Evolutionary conservation across 1,139 yeast genomes (phyloP), one percentile per base, ranked within the genome.

Genomic region (Geotrichum fermentans): DNA sequence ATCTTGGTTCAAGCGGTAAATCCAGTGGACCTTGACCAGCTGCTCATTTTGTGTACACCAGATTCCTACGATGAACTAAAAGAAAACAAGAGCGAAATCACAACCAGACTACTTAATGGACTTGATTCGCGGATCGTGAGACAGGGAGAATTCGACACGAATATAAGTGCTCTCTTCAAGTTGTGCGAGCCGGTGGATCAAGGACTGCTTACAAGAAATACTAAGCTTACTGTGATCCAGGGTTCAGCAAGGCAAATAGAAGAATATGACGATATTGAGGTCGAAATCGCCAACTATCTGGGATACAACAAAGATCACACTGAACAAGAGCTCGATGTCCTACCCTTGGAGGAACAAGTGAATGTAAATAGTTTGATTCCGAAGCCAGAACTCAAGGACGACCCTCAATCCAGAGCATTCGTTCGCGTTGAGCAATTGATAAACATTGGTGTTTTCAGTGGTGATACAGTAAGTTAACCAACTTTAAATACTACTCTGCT

Each of bases 181-280:
- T 73, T 82, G 30, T 78, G 89, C 61, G 95, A 84, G 56, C 95
- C 95, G 0, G 73, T 79, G 1, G 78, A 77, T 39, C 94, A 84
- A 61, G 95, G 95, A 0, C 42, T 63, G 6, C 57, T 63, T n/a
- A 64, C 75, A 2, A 64, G 64, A 35, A 55, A 55, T 1, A 80
- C 88, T 0, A 69, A 69, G 24, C 68, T 83, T n/a, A 74, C 80
- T 1, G 65, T 83, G 44, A 75, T 81, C 16, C 75, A 73, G 54
- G 71, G 68, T 6, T 6, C 6, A 24, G 10, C 28, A 24, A 10
- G 8, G 8, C 28, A 6, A 10, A 6, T 10, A 6, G 10, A 10
- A 6, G 28, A 24, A 6, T 47, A 50, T 6, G 51, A 52, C 2
- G 57, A 55, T 13, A 45, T 55, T 4, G 61, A 60, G 14, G 52